Percentiles rank a stretch among this genome's conserved stretches.
These are phyloP conservation scores for Ricinus communis DNA, from an alignment of 345 rosid genomes.

Conservation along the genomic window DNA sequence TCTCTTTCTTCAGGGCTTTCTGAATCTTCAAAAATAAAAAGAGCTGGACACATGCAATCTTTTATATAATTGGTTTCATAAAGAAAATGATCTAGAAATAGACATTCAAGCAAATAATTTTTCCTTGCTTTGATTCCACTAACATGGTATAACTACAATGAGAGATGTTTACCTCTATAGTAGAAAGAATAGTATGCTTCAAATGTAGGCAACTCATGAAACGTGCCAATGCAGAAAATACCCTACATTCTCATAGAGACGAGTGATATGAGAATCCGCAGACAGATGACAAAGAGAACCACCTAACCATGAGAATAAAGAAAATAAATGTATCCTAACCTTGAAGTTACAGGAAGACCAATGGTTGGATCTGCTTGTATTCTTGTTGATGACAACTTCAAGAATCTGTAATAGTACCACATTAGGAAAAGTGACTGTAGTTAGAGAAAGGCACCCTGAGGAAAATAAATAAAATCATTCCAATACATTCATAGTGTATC, in stretches of 20 bases:
- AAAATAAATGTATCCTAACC: slow-evolving; percentile 26
- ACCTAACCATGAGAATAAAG: slow-evolving; percentile 5
- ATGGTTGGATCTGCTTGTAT: slow-evolving; percentile 9
- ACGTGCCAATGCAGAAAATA: slow-evolving; percentile 40
- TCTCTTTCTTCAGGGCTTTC: not conserved
- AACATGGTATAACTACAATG: not conserved
- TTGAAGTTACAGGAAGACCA: slow-evolving; percentile 26
- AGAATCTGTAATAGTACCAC: slow-evolving; percentile 27
- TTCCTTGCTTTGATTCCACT: not conserved
- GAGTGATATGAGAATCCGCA: slow-evolving; percentile 10
- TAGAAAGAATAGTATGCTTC: slow-evolving; percentile 38
- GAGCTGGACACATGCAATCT: not conserved
- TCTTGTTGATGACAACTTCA: slow-evolving; percentile 39
- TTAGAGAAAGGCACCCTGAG: not conserved
- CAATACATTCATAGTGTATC: not conserved
- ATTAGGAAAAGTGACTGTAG: slow-evolving; percentile 12
- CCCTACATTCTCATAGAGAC: slow-evolving; percentile 29
- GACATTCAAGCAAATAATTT: not conserved
- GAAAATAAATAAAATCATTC: not conserved
- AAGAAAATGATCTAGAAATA: not conserved
- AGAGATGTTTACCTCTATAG: slow-evolving; percentile 39
- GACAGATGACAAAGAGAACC: not conserved
- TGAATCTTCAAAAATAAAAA: not conserved
- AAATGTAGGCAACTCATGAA: slow-evolving; percentile 33
- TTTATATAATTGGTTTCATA: not conserved